Base-by-base conservation (phyloP, 768 basidiomycete species). In the Suillus bovinus region DNA sequence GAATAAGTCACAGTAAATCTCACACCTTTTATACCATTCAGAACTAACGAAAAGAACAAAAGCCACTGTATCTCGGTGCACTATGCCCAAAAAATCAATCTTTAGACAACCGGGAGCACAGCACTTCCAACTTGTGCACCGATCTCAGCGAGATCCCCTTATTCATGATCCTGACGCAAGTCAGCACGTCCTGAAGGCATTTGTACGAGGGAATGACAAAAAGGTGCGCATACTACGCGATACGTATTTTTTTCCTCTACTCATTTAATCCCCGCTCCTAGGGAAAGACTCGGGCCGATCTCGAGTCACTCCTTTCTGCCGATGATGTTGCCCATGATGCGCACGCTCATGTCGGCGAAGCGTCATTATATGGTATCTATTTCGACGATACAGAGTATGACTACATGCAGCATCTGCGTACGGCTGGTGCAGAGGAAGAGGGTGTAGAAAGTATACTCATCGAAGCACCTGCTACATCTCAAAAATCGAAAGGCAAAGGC, bases 381-480 rank as follows among this genome's bases (percentile, higher is more conserved):
- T 99, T 86, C 77, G 95, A 99, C 77, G 96, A 99, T 71, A 90
- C 93, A 7, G 85, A 94, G 63, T 99, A 99, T 79, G 93, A 99
- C 76, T 99, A 99, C 79, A 94, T 98, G 92, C 90, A 96, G 74
- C 97, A 99, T 77, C 84, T 99, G 49, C 89, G 93, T 14, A 68
- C 84, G 2, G 86, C 93, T 56, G 93, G 93, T 4, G 69, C 84
- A 14, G 84, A 88, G 61, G 91, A 93, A 71, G 91, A 88, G 49
- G 91, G 91, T 13, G 86, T 91, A 9, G 93, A 94, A 42, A 90
- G 87, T 62, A 77, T 93, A 58, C 81, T 96, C 62, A 79, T 97
- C 56, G 91, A 94, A 67, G 90, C 91, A n/a, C 86, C 88, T 2
- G 69, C 75, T 20, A 70, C 77, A 17, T 72, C 78, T 5, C 79